phyloP scores from a whole-genome alignment of 371 early-diverging fungal genomes.

The Mortierella sp. region DNA sequence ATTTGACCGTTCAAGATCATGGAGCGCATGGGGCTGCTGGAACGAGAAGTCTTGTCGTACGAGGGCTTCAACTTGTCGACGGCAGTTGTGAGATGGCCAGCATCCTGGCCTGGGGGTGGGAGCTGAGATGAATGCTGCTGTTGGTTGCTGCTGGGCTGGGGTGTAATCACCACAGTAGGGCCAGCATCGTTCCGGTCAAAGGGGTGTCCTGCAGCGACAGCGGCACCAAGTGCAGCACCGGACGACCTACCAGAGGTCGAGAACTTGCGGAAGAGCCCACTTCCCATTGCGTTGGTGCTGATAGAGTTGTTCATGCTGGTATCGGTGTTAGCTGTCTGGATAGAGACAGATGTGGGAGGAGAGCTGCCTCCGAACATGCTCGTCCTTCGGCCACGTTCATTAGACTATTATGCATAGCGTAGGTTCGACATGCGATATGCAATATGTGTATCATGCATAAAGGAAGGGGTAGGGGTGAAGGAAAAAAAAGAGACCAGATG shows the following conservation, averaged over 20 bases:
- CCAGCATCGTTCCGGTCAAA: conserved; percentile 42
- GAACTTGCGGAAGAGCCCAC: conserved; percentile 48
- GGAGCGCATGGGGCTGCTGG: conserved; percentile 53
- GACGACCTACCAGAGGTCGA: conserved; percentile 26
- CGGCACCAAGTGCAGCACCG: neutral
- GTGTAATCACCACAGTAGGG: conserved; percentile 7
- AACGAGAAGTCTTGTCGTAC: conserved; percentile 38
- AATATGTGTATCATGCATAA: neutral
- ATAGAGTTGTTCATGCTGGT: conserved; percentile 12
- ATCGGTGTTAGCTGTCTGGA: neutral
- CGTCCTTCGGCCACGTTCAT: conserved; percentile 40
- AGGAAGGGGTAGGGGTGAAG: neutral
- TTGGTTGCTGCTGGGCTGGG: conserved; percentile 19
- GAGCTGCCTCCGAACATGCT: conserved; percentile 39
- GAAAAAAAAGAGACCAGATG: neutral
- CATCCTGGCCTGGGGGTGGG: neutral
- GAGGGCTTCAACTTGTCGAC: conserved; percentile 41
- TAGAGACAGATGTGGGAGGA: conserved; percentile 11
- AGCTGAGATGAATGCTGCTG: neutral
- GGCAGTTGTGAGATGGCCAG: conserved; percentile 24
- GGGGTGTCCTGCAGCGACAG: conserved; percentile 27
- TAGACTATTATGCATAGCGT: neutral
- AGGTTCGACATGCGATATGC: conserved; percentile 5
- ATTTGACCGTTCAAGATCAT: conserved; percentile 54
- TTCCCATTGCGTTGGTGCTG: neutral